Base-by-base conservation (phyloP, 2,329 filamentous ascomycete genomes). In the Beauveria scarabaeidicola region DNA sequence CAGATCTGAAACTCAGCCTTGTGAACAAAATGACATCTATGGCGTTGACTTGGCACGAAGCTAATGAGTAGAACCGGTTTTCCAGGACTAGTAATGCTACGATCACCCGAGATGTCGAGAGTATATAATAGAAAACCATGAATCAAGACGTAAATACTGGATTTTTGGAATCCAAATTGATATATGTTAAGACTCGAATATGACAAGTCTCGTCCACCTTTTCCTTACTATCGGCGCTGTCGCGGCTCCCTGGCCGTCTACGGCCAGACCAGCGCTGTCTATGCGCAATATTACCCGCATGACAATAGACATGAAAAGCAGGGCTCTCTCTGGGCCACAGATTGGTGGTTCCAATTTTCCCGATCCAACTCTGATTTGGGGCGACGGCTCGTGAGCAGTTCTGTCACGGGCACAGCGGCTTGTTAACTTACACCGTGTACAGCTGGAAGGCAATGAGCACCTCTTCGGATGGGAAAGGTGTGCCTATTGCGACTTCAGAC, bases 371-470 rank as follows among this genome's bases (percentile, higher is more conserved):
- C 17, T 59, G 25, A 59, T 61, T 17, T 59, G 36, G 48, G 54
- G 59, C 21, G 59, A 61, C 27, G 59, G 59, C 15, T 61, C 59
- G 59, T 58, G 43, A 48, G 59, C 50, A 23, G 25, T 36, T 13
- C 41, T 8, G 17, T 5, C 19, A 21, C 10, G 11, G 11, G 2
- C n/a, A 15, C 21, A 25, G n/a, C 13, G 2, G 8, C n/a, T 15
- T 32, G 29, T 17, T 29, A 17, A 25, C 48, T 58, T 32, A 58
- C 32, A 19, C 7, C 11, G 40, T 29, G 5, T 6, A 41, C n/a
- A 61, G 54, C 17, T 61, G 59, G 48, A 61, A 61, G n/a, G 54
- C 59, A 41, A 58, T 54, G 46, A 61, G 59, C 23, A 58, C 59
- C 10, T 58, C 52, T 5, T 52, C 46, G 5, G 11, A 57, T 19